Evolutionary conservation across 495 filamentous ascomycete species (phyloP), one percentile per base, ranked within the genome.

Genomic region (Daldinia caldariorum): DNA sequence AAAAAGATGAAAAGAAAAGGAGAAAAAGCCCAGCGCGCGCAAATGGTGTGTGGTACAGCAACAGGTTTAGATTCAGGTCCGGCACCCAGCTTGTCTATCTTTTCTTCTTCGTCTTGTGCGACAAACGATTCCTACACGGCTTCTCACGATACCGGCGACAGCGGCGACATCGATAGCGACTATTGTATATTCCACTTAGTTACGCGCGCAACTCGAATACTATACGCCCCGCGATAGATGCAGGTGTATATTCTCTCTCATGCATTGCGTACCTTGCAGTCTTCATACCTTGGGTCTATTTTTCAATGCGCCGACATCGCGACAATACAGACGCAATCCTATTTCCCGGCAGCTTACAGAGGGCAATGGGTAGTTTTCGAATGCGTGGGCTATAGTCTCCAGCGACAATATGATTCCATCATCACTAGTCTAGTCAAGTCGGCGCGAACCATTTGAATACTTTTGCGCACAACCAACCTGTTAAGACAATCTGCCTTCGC

Each of bases 11-110:
- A 1, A 3, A 26, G 3, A 26, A 26, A 26, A 26, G 26, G 26
- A 26, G 26, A 57, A 66, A 67, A 62, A 55, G 18, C 61, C 61
- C 70, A 18, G 26, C 34, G 63, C 58, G 61, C 61, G 51, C 43
- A 61, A 53, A 51, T 72, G 70, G 70, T 68, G 70, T 72, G 70
- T 72, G 65, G 70, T 72, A 72, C 70, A 68, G 70, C 65, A 14
- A 65, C 60, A 61, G 54, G 47, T 63, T 10, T 16, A 26, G 26
- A 26, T 26, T 26, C 20, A 47, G 43, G 18, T 22, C 58, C 64
- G 58, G 59, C 57, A 34, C 41, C 20, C 58, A 58, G 59, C 18
- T 4, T 34, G 8, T 56, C 53, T 54, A 16, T 54, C 22, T 72
- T 34, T 53, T 37, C 32, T n/a, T 66, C n/a, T 55, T 65, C n/a